phyloP scores from a whole-genome alignment of 495 filamentous ascomycete species.

The Penicillium cataractarum region DNA sequence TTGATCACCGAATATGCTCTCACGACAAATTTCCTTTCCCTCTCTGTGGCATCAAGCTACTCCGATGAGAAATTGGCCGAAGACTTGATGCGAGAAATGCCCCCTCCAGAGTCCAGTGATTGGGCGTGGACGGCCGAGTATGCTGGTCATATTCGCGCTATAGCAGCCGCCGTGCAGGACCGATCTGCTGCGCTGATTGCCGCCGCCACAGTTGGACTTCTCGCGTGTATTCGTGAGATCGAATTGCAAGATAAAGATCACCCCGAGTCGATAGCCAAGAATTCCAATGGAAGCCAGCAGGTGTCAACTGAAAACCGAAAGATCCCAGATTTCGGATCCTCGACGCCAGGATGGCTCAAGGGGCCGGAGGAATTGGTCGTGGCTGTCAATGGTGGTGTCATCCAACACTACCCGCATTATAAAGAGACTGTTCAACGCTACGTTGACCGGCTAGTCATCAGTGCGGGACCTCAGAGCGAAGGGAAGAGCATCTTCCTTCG shows the following conservation, averaged over 20 bases:
- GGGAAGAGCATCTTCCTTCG: constrained; percentile 60
- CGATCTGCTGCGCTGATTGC: constrained; percentile 67
- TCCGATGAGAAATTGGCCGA: constrained; percentile 42
- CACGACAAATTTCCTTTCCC: constrained; percentile 66
- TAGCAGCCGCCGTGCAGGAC: constrained; percentile 61
- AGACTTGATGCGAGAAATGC: constrained; percentile 51
- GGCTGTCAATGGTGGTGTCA: constrained; percentile 73
- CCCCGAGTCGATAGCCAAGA: not conserved
- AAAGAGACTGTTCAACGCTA: constrained; percentile 62
- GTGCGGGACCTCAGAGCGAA: constrained; percentile 48
- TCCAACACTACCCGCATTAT: constrained; percentile 71
- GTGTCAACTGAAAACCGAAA: not conserved
- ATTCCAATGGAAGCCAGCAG: not conserved
- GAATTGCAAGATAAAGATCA: constrained; percentile 25
- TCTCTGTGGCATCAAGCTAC: constrained; percentile 51
- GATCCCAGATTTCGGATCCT: constrained; percentile 11
- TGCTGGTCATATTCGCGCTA: constrained; percentile 53
- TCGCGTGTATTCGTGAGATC: constrained; percentile 65
- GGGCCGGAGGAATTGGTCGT: constrained; percentile 63
- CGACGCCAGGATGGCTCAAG: constrained; percentile 28
- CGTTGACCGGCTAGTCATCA: constrained; percentile 60
- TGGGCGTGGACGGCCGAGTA: constrained; percentile 62
- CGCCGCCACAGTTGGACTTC: constrained; percentile 64
- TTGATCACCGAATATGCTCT: constrained; percentile 58
- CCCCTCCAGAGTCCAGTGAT: constrained; percentile 40